Percentiles rank a stretch among this genome's conserved stretches.
Conservation (phyloP, 208 protist species). For the Balamuthia mandrillaris region DNA sequence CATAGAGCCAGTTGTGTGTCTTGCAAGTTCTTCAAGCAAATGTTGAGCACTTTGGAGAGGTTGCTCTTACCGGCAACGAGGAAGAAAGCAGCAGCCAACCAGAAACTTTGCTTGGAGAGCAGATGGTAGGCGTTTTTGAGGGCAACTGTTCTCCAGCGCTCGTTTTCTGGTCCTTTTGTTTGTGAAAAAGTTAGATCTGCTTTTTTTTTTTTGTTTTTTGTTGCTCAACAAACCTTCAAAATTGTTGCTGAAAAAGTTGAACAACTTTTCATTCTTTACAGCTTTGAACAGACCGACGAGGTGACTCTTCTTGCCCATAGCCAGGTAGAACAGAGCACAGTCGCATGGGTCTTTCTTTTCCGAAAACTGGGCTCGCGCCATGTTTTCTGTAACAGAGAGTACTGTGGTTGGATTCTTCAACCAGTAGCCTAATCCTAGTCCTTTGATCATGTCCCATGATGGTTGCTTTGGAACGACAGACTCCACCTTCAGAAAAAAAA, state of each 20-base stretch:
- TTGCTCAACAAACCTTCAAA: too few species aligned
- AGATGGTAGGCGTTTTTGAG: constrained; percentile 85
- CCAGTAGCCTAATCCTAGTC: constrained; percentile 52
- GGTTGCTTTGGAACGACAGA: background rate
- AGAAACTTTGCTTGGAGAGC: constrained; percentile 79
- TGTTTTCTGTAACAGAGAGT: constrained; percentile 35
- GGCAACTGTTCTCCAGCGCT: constrained; percentile 74
- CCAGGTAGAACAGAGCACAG: constrained; percentile 83
- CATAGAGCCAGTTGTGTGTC: constrained; percentile 52
- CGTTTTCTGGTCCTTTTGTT: too few species aligned
- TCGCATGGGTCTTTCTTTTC: constrained; percentile 73
- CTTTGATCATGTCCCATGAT: constrained; percentile 38
- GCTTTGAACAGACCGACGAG: constrained; percentile 85
- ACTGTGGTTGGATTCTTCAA: constrained; percentile 44
- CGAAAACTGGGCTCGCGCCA: constrained; percentile 78
- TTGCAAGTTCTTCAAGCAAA: constrained; percentile 46
- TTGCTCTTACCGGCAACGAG: constrained; percentile 78
- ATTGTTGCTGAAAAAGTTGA: constrained; percentile 84
- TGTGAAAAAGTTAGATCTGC: too few species aligned
- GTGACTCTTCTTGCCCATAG: constrained; percentile 76
- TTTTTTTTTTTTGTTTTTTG: too few species aligned
- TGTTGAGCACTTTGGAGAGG: constrained; percentile 77
- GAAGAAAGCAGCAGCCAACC: constrained; percentile 87
- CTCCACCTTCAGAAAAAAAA: background rate
- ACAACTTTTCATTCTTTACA: constrained; percentile 75